Evolutionary conservation across 345 rosid genomes (phyloP).

Genomic region (Camelina neglecta): DNA sequence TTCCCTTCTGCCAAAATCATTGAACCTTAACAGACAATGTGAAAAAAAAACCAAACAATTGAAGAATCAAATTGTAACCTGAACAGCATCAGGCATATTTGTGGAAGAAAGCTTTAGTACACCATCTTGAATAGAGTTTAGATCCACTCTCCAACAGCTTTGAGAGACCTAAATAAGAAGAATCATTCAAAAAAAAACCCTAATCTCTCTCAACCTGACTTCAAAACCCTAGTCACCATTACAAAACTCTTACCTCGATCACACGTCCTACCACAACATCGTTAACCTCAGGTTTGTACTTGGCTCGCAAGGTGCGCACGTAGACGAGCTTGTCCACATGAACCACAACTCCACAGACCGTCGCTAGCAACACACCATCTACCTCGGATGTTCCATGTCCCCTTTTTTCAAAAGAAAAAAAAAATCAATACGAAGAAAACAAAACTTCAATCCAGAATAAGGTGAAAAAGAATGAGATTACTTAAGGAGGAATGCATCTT

Average conservation of each 20-base stretch:
- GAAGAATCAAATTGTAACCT: slow-evolving; percentile 51
- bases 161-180: slow-evolving; percentile 62
- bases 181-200: neutral
- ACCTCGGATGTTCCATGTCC: slow-evolving; percentile 85
- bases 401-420: slow-evolving; percentile 46
- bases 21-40: slow-evolving; percentile 4
- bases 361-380: slow-evolving; percentile 75
- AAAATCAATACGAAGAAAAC: neutral
- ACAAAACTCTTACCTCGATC: slow-evolving; percentile 61
- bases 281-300: slow-evolving; percentile 92
- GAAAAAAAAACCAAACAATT: neutral
- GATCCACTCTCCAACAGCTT: slow-evolving; percentile 84
- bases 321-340: slow-evolving; percentile 85
- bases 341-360: slow-evolving; percentile 89
- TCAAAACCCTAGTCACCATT: neutral
- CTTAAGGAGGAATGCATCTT: slow-evolving; percentile 90
- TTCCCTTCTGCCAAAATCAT: slow-evolving; percentile 61
- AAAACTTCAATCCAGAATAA: neutral
- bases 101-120: slow-evolving; percentile 83
- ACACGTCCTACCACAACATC: slow-evolving; percentile 91
- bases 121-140: slow-evolving; percentile 82
- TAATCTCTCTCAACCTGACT: neutral
- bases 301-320: slow-evolving; percentile 76
- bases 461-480: slow-evolving; percentile 36
- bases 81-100: slow-evolving; percentile 83